These are phyloP conservation scores for Scolecobasidium constrictum DNA, from an alignment of 2,329 filamentous ascomycete species.

Conservation along the genomic window DNA sequence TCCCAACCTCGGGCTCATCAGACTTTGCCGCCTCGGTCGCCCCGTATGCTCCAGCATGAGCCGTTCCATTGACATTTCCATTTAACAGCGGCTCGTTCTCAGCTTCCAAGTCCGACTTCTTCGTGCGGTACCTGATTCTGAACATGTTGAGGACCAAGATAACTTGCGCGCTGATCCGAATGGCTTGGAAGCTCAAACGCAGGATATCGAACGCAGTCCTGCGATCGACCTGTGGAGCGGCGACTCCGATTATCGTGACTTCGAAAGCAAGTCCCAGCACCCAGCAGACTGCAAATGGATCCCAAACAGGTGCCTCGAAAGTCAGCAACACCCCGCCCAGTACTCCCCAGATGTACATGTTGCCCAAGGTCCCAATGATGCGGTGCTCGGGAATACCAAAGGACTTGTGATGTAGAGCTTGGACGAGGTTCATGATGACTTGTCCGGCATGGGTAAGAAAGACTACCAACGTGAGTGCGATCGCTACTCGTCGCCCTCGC, in stretches of 20 bases:
- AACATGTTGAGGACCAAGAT: not conserved
- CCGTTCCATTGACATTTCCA: not conserved
- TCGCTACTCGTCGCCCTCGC: not conserved
- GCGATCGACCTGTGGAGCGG: not conserved
- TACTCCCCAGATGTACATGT: slow-evolving; percentile 3
- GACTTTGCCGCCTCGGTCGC: not conserved
- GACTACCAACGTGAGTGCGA: not conserved
- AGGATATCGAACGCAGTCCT: not conserved
- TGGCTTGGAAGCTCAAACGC: not conserved
- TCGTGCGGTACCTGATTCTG: not conserved
- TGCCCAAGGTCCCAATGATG: slow-evolving; percentile 2
- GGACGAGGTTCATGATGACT: slow-evolving; percentile 4
- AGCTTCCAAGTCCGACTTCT: slow-evolving; percentile 1
- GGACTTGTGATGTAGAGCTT: not conserved
- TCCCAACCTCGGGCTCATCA: slow-evolving; percentile 36
- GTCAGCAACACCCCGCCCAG: not conserved
- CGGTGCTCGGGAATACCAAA: slow-evolving; percentile 2
- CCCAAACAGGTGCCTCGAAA: not conserved
- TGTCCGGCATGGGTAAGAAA: slow-evolving; percentile 5
- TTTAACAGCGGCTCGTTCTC: slow-evolving; percentile 5
- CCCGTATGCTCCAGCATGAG: slow-evolving; percentile 2
- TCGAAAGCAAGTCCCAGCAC: slow-evolving; percentile 5
- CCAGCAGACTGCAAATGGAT: slow-evolving; percentile 3
- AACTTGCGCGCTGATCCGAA: slow-evolving; percentile 3
- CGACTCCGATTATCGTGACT: not conserved